These are phyloP conservation scores for Gastrodia elata DNA, from an alignment of 106 monocot species.

Conservation along the genomic window DNA sequence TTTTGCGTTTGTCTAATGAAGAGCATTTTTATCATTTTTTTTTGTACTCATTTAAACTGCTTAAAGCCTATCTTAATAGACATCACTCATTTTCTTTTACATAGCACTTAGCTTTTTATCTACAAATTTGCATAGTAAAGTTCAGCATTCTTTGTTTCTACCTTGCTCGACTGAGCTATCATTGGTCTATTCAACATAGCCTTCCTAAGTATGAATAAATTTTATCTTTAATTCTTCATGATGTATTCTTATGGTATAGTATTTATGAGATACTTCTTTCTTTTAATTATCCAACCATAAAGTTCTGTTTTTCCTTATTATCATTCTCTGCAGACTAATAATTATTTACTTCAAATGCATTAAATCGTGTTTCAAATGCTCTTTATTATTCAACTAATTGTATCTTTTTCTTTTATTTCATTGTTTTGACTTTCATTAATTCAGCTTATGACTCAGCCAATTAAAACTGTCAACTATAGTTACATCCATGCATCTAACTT, in stretches of 20 bases:
- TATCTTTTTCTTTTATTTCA: background rate
- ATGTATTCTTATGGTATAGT: background rate
- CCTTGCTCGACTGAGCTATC: background rate
- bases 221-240: background rate
- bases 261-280: background rate
- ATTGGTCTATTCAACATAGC: background rate
- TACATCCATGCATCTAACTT: background rate
- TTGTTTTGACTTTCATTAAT: background rate
- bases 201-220: background rate
- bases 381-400: background rate
- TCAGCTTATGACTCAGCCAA: background rate
- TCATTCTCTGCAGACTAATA: no score
- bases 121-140: background rate
- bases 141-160: background rate
- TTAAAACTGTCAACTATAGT: background rate
- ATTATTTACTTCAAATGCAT: background rate
- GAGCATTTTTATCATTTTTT: background rate
- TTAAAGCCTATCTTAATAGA: background rate
- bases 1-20: background rate
- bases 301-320: background rate
- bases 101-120: background rate
- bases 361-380: background rate
- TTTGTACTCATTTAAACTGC: background rate
- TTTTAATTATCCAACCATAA: background rate
- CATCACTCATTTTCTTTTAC: background rate